Percentiles rank a stretch among this genome's conserved stretches.
Evolutionary conservation across 2,329 filamentous ascomycete species (phyloP).

Genomic region (Daldinia sp.): DNA sequence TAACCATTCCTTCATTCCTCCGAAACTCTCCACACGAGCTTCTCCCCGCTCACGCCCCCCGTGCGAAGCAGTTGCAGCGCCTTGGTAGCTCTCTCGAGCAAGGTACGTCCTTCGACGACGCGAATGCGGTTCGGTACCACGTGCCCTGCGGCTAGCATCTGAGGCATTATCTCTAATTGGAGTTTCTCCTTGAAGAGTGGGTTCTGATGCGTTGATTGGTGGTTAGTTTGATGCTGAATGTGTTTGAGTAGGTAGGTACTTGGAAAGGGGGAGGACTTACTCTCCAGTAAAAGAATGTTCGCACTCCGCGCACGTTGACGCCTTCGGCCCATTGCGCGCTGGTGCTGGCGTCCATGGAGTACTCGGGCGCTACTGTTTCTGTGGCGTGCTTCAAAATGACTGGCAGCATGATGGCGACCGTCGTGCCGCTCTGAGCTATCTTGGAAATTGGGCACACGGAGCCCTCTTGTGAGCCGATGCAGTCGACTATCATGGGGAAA

Average conservation of each 20-base stretch:
- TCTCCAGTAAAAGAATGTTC: slow-evolving; percentile 62
- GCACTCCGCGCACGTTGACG: slow-evolving; percentile 61
- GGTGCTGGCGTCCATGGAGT: slow-evolving; percentile 60
- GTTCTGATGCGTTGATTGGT: slow-evolving; percentile 52
- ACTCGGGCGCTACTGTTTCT: slow-evolving; percentile 57
- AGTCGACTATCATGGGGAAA: slow-evolving; percentile 61
- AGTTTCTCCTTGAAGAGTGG: slow-evolving; percentile 62
- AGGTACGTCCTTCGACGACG: slow-evolving; percentile 51
- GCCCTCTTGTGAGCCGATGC: slow-evolving; percentile 60
- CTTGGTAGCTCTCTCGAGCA: slow-evolving; percentile 51
- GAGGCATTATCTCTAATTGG: slow-evolving; percentile 63
- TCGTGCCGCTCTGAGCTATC: slow-evolving; percentile 58
- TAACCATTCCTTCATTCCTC: slow-evolving; percentile 30
- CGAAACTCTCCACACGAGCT: slow-evolving; percentile 50
- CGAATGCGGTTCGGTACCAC: slow-evolving; percentile 54
- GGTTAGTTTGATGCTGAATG: neutral
- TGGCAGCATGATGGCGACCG: slow-evolving; percentile 67
- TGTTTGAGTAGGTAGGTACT: neutral
- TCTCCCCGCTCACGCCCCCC: slow-evolving; percentile 52
- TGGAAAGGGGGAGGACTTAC: slow-evolving; percentile 42
- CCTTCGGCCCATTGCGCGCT: slow-evolving; percentile 59
- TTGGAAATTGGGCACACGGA: slow-evolving; percentile 58
- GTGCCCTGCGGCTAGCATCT: slow-evolving; percentile 51
- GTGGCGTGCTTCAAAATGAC: slow-evolving; percentile 64
- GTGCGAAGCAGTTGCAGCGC: slow-evolving; percentile 49